phyloP scores from a whole-genome alignment of 495 filamentous ascomycete species.

The Tetracladium setigerum region DNA sequence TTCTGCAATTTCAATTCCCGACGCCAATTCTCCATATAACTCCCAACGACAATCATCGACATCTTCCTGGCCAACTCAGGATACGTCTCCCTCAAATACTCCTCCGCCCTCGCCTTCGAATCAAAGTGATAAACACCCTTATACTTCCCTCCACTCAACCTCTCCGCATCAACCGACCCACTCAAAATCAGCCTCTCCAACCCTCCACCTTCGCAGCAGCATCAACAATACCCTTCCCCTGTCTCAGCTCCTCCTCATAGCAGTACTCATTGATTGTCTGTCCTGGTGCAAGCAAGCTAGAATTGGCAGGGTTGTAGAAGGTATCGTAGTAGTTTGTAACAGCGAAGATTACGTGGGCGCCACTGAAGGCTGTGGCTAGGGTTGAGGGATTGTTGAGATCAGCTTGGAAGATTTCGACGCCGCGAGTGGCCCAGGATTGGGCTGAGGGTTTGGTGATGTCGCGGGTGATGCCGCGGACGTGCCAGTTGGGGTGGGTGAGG shows the following conservation, averaged over 20 bases:
- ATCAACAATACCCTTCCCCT: slow-evolving; percentile 42
- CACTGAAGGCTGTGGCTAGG: slow-evolving; percentile 36
- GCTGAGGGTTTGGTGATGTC: slow-evolving; percentile 29
- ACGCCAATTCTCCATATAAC: slow-evolving; percentile 14
- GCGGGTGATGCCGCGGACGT: slow-evolving; percentile 36
- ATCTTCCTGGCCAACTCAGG: slow-evolving; percentile 7
- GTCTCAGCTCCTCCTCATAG: slow-evolving; percentile 34
- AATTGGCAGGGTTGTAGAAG: slow-evolving; percentile 24
- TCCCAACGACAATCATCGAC: slow-evolving; percentile 3
- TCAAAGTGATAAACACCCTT: slow-evolving; percentile 34
- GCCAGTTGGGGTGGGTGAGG: slow-evolving; percentile 28
- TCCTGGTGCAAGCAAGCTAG: slow-evolving; percentile 18
- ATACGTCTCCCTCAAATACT: slow-evolving; percentile 9
- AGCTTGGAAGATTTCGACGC: slow-evolving; percentile 40
- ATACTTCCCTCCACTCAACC: slow-evolving; percentile 28
- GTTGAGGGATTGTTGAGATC: slow-evolving; percentile 36
- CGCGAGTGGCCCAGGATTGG: slow-evolving; percentile 28
- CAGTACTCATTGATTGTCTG: slow-evolving; percentile 30
- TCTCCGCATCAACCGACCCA: slow-evolving; percentile 25
- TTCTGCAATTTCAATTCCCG: slow-evolving; percentile 4
- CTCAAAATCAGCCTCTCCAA: slow-evolving; percentile 38
- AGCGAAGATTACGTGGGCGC: slow-evolving; percentile 42
- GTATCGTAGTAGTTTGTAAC: slow-evolving; percentile 44
- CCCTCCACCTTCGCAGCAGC: slow-evolving; percentile 32
- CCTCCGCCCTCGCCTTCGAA: slow-evolving; percentile 19